Conservation (phyloP, 805 yeast species). For the Yamadazyma akitaensis region DNA sequence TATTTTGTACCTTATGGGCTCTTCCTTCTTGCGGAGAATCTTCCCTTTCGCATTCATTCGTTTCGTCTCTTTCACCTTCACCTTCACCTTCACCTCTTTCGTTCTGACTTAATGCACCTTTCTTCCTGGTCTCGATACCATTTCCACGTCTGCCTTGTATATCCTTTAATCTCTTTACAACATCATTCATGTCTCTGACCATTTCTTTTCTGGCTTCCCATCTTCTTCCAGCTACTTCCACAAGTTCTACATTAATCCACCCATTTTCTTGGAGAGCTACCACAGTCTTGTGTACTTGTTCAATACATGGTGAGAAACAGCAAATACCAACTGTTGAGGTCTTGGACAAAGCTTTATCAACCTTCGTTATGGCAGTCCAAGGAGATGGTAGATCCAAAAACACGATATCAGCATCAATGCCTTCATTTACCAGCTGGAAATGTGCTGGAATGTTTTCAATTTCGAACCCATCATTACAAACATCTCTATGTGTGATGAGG, state of each 20-base stretch:
- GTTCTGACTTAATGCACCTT: constrained; percentile 26
- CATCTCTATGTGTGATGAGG: constrained; percentile 85
- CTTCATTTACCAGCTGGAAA: constrained; percentile 18
- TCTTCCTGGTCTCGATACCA: constrained; percentile 51
- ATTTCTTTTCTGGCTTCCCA: constrained; percentile 91
- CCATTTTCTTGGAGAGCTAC: constrained; percentile 70
- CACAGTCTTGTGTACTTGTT: constrained; percentile 88
- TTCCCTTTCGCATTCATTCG: not conserved
- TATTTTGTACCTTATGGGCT: constrained; percentile 32
- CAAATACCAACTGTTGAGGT: constrained; percentile 66
- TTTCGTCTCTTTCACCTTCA: constrained; percentile 19
- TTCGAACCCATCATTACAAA: constrained; percentile 81
- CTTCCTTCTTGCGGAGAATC: constrained; percentile 11
- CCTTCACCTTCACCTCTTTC: constrained; percentile 12
- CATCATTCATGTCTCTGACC: constrained; percentile 76
- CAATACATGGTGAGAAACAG: constrained; percentile 97
- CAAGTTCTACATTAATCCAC: constrained; percentile 88
- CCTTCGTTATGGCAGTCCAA: constrained; percentile 88
- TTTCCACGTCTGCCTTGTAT: constrained; percentile 65
- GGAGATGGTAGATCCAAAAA: constrained; percentile 95
- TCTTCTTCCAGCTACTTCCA: constrained; percentile 77
- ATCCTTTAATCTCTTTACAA: constrained; percentile 73
- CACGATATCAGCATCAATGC: constrained; percentile 64
- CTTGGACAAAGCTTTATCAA: constrained; percentile 54
- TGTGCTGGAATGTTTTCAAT: constrained; percentile 33